Base-by-base conservation (phyloP, 805 yeast species). In the Cyberlindnera petersonii region DNA sequence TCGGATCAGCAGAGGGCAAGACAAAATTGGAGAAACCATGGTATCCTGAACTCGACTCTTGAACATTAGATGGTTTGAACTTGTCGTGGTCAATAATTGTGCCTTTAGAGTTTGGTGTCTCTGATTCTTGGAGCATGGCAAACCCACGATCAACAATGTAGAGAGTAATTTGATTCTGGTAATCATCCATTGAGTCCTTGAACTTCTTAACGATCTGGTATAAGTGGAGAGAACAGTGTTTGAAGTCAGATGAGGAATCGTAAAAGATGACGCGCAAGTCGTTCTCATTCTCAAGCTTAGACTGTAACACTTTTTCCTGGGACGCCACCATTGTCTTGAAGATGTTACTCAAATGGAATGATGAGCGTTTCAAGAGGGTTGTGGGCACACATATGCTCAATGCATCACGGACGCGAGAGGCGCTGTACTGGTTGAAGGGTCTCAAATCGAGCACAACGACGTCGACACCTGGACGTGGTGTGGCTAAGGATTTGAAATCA, bases 361-460 rank as follows among this genome's bases (percentile, higher is more conserved):
- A 49, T 3, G 44, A 31, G 43, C 98, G 72, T 56, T 81, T 85
- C 47, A 91, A 64, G 23, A 91, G 66, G 1, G 97, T 91, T 13
- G 96, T 82, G 1, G 98, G 97, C 9, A 89, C 68, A 57, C 95
- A 86, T 20, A 91, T 72, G 56, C 86, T 86, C 30, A 86, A 64
- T 0, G 97, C 76, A 26, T 72, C 67, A 5, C 50, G 50, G 9
- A 91, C 61, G 44, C 83, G 85, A 5, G 74, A 61, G 42, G 70
- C 73, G 27, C 79, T 71, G 58, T 68, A 86, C 43, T 85, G 89
- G 26, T 84, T 79, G 58, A 81, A 86, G 0, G 97, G 86, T 43
- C 98, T 66, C 16, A 84, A 76, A 57, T 91, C 98, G 3, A 55
- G 42, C 2, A 49, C 33, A 3, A 53, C 36, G 5, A 43, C 39